Conservation (phyloP, 805 yeast genomes). For the Kluyveromyces lactis region DNA sequence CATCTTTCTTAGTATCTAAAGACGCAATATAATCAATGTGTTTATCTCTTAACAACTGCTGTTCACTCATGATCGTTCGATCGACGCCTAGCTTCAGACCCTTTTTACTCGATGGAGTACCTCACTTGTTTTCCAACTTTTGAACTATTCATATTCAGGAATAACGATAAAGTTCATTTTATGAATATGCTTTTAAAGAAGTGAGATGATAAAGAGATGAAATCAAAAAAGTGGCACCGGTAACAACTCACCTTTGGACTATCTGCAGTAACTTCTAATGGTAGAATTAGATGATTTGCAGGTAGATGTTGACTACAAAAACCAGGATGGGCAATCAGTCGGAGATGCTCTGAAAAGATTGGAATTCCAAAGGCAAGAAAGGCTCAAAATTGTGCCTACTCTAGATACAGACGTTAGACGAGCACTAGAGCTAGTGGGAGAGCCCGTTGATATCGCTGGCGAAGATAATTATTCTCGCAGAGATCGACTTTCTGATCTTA, state of each 20-base stretch:
- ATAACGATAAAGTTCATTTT: no score
- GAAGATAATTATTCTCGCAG: slow-evolving; percentile 59
- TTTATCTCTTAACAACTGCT: slow-evolving; percentile 32
- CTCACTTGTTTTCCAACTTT: no score
- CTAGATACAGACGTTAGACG: slow-evolving; percentile 54
- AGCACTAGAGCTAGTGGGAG: slow-evolving; percentile 40
- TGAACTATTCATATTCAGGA: no score
- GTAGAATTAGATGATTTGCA: slow-evolving; percentile 3
- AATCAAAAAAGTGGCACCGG: no score
- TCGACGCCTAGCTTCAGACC: no score
- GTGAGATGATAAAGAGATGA: no score
- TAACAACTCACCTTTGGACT: no score
- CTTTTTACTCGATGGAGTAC: no score
- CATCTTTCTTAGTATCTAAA: slow-evolving; percentile 46
- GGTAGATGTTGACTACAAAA: slow-evolving; percentile 9
- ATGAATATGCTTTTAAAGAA: no score
- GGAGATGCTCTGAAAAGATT: slow-evolving; percentile 20
- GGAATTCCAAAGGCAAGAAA: slow-evolving; percentile 22
- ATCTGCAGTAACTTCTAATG: not conserved
- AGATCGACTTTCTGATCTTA: slow-evolving; percentile 42
- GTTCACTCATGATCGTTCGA: not conserved
- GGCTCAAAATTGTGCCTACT: slow-evolving; percentile 43
- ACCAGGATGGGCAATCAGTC: slow-evolving; percentile 19
- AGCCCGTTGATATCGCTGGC: slow-evolving; percentile 48
- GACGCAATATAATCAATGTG: slow-evolving; percentile 52